Base-by-base conservation (phyloP, 352 stramenopile species). In the Lagenidium giganteum region DNA sequence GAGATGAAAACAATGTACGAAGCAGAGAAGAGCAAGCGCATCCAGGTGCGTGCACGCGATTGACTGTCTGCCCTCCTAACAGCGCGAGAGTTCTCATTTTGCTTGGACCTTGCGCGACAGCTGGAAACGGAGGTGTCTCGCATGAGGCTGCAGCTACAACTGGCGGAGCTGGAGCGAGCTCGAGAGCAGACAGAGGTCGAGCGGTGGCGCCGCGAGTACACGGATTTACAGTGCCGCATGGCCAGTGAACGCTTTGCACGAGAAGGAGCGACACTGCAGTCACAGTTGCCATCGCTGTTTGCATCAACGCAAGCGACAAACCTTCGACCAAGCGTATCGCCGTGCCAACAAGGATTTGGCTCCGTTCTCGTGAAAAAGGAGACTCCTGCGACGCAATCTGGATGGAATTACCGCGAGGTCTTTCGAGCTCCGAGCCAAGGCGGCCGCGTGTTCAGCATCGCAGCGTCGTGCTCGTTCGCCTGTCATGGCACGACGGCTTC, bases 1-100 rank as follows among this genome's bases (percentile, higher is more conserved):
- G 60, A 69, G 11, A 75, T 83, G 58, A 71, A 54, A 22, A 45
- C 46, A 23, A 86, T 84, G 64, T 83, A 64, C 33, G 56, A 87
- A 32, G 60, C 48, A 17, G 72, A 91, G 49, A 82, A 70, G 32
- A 51, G 40, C 13, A 63, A 64, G 25, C 67, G 54, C 34, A 64
- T 56, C 8, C 61, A 68, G 24, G 34, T 36, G 12, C 41, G 52
- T 25, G 52, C 37, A n/a, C n/a, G n/a, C n/a, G n/a, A n/a, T n/a
- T n/a, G n/a, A n/a, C n/a, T n/a, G n/a, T n/a, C n/a, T n/a, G n/a
- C n/a, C n/a, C n/a, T n/a, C n/a, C n/a, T n/a, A n/a, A n/a, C n/a
- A n/a, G n/a, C n/a, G n/a, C n/a, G n/a, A n/a, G n/a, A n/a, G n/a
- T n/a, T n/a, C n/a, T n/a, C n/a, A n/a, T n/a, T n/a, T n/a, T n/a